phyloP scores from a whole-genome alignment of 176 grass and related monocot genomes.

The Oryza longistaminata region DNA sequence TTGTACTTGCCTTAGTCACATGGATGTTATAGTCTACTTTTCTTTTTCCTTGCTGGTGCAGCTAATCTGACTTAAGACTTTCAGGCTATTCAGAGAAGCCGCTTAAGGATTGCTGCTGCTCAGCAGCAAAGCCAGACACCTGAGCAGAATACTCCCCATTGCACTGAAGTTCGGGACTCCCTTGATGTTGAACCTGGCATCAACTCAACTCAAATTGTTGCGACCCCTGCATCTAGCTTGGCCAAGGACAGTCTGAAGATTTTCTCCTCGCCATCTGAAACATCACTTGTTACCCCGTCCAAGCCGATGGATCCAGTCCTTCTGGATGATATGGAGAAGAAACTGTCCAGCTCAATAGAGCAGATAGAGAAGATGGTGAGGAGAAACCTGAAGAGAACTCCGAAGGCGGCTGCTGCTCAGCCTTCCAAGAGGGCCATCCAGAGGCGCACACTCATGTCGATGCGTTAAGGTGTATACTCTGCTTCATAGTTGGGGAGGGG shows the following conservation, averaged over 20 bases:
- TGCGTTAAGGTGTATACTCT: constrained; percentile 61
- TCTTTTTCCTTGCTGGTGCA: neutral
- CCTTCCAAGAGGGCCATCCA: constrained; percentile 53
- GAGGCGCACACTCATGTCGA: constrained; percentile 67
- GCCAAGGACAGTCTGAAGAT: constrained; percentile 31
- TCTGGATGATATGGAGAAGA: constrained; percentile 51
- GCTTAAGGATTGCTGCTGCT: constrained; percentile 50
- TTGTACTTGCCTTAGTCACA: neutral
- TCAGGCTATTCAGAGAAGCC: constrained; percentile 70
- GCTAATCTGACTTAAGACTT: constrained; percentile 33
- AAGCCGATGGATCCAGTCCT: constrained; percentile 31
- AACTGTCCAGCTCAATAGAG: constrained; percentile 75
- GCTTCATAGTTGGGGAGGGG: neutral
- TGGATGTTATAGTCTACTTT: neutral
- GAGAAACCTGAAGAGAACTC: constrained; percentile 58
- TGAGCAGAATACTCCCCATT: constrained; percentile 24
- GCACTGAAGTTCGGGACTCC: constrained; percentile 22
- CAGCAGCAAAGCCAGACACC: constrained; percentile 34
- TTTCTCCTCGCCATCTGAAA: constrained; percentile 31
- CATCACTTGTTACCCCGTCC: constrained; percentile 31
- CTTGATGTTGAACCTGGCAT: constrained; percentile 42
- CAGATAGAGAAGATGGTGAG: constrained; percentile 74
- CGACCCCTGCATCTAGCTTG: constrained; percentile 32
- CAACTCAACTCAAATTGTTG: constrained; percentile 38
- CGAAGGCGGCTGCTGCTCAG: constrained; percentile 43